phyloP scores from a whole-genome alignment of 2,329 filamentous ascomycete species.

The Verticillium klebahnii region DNA sequence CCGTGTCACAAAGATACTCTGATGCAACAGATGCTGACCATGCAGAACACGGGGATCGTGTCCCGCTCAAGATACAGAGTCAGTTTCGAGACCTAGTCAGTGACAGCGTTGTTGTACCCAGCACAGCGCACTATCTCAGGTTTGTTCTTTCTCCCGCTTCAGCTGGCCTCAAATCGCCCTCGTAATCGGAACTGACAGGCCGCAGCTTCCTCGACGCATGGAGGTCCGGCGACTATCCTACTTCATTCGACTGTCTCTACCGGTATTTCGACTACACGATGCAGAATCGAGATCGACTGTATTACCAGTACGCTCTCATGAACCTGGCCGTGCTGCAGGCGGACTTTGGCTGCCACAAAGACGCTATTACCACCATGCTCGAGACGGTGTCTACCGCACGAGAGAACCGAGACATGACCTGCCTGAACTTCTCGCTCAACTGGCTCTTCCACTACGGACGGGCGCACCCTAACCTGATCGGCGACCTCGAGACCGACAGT shows the following conservation, averaged over 20 bases:
- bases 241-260: slow-evolving; percentile 85
- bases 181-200: slow-evolving; percentile 9
- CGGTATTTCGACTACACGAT: slow-evolving; percentile 97
- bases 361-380: slow-evolving; percentile 90
- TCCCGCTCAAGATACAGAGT: slow-evolving; percentile 69
- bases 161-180: neutral
- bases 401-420: slow-evolving; percentile 87
- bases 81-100: slow-evolving; percentile 66
- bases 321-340: slow-evolving; percentile 91
- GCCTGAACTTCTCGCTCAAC: slow-evolving; percentile 90
- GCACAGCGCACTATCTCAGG: slow-evolving; percentile 71
- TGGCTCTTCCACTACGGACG: slow-evolving; percentile 96
- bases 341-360: slow-evolving; percentile 86
- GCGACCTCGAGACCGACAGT: slow-evolving; percentile 63
- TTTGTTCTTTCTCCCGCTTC: slow-evolving; percentile 21
- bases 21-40: slow-evolving; percentile 8
- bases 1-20: neutral
- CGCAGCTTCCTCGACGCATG: slow-evolving; percentile 82
- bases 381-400: slow-evolving; percentile 92
- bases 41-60: slow-evolving; percentile 68
- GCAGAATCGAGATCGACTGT: slow-evolving; percentile 74
- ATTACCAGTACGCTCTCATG: slow-evolving; percentile 92
- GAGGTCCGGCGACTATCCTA: slow-evolving; percentile 84
- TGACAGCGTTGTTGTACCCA: slow-evolving; percentile 64
- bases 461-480: slow-evolving; percentile 72